Conservation (phyloP, 2,329 filamentous ascomycete genomes). For the Ceratocystiopsis minuta region DNA sequence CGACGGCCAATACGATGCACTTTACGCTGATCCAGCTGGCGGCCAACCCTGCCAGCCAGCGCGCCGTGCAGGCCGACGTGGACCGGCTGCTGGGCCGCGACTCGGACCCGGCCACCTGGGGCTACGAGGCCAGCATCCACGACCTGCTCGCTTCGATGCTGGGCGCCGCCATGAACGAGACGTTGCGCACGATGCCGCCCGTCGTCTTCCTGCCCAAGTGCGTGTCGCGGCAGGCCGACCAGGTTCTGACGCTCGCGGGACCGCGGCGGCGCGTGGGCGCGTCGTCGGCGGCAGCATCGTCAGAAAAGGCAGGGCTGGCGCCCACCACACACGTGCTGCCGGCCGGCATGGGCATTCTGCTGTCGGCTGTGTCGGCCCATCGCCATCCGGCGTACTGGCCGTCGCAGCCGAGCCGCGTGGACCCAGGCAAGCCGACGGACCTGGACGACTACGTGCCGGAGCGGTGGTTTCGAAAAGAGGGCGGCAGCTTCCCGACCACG, state of each 20-base stretch:
- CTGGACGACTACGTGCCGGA: slow-evolving; percentile 53
- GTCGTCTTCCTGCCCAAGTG: slow-evolving; percentile 57
- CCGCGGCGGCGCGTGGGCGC: no score
- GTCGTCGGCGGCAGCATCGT: no score
- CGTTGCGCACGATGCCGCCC: slow-evolving; percentile 53
- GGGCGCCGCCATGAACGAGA: slow-evolving; percentile 63
- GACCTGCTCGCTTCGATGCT: slow-evolving; percentile 50
- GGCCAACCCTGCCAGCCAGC: slow-evolving; percentile 43
- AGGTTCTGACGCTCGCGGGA: slow-evolving; percentile 35
- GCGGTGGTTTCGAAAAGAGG: slow-evolving; percentile 41
- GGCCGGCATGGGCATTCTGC: slow-evolving; percentile 31
- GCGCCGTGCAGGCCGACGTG: slow-evolving; percentile 48
- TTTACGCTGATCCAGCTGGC: slow-evolving; percentile 53
- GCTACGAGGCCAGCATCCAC: slow-evolving; percentile 50
- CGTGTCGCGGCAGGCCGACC: slow-evolving; percentile 27
- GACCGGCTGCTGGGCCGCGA: slow-evolving; percentile 41
- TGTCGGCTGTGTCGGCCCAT: slow-evolving; percentile 39
- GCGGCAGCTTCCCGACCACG: slow-evolving; percentile 1
- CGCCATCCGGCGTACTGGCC: slow-evolving; percentile 62
- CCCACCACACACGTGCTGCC: slow-evolving; percentile 34
- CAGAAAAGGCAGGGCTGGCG: slow-evolving; percentile 17
- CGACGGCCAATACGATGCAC: slow-evolving; percentile 57
- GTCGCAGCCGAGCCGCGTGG: slow-evolving; percentile 8
- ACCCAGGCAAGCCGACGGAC: slow-evolving; percentile 24
- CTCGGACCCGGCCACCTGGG: slow-evolving; percentile 43